phyloP scores from a whole-genome alignment of 2,329 filamentous ascomycete genomes.

The Tolypocladium ovalisporum region DNA sequence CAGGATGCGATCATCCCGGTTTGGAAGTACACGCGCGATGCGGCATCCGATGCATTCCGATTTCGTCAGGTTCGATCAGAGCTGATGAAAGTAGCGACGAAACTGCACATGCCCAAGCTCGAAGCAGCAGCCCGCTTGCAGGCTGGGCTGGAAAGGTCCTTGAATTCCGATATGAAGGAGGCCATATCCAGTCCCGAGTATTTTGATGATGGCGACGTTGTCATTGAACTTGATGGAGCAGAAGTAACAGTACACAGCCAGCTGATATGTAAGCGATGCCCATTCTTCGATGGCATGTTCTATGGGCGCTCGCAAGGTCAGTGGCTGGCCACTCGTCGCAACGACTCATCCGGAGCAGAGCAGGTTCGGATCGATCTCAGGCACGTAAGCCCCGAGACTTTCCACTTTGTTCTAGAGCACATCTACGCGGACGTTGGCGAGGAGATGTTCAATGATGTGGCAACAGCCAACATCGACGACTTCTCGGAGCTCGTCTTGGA shows the following conservation, averaged over 20 bases:
- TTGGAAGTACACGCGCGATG: slow-evolving; percentile 69
- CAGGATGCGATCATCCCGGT: slow-evolving; percentile 71
- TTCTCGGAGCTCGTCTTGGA: slow-evolving; percentile 86
- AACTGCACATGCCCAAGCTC: slow-evolving; percentile 58
- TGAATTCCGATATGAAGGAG: slow-evolving; percentile 58
- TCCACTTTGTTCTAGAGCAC: slow-evolving; percentile 67
- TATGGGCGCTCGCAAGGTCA: slow-evolving; percentile 74
- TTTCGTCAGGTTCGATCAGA: slow-evolving; percentile 75
- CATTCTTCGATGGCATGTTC: slow-evolving; percentile 87
- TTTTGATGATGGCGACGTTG: slow-evolving; percentile 68
- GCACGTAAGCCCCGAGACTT: slow-evolving; percentile 64
- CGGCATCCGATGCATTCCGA: slow-evolving; percentile 53
- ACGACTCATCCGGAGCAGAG: slow-evolving; percentile 21
- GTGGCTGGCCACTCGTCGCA: slow-evolving; percentile 69
- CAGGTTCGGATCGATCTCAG: slow-evolving; percentile 66
- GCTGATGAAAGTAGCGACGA: slow-evolving; percentile 73
- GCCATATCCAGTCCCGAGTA: slow-evolving; percentile 61
- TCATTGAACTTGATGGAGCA: slow-evolving; percentile 68
- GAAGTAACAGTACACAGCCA: slow-evolving; percentile 65
- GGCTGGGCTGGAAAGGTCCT: slow-evolving; percentile 48
- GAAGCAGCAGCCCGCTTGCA: slow-evolving; percentile 72
- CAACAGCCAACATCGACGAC: slow-evolving; percentile 62
- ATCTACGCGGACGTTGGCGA: slow-evolving; percentile 75
- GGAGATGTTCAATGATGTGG: slow-evolving; percentile 71
- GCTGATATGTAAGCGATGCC: slow-evolving; percentile 72